phyloP scores from a whole-genome alignment of 768 basidiomycete genomes.

The Macrolepiota albuminosa region DNA sequence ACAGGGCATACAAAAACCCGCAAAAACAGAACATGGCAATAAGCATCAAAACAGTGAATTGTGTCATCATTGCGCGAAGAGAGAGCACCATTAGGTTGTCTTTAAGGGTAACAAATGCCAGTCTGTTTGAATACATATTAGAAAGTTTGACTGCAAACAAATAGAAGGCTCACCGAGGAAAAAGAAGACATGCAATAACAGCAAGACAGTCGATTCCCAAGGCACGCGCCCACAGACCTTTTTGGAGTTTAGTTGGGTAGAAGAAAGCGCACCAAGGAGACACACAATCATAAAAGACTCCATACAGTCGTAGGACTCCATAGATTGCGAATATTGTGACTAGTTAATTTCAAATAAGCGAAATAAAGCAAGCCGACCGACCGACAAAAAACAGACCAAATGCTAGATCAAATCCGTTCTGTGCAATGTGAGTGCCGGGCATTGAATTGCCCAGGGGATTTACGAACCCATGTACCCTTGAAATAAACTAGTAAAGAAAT shows the following conservation, averaged over 20 bases:
- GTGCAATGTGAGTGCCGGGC: neutral
- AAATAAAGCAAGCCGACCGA: neutral
- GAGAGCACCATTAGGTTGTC: constrained; percentile 78
- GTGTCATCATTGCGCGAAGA: constrained; percentile 87
- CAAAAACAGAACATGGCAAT: constrained; percentile 89
- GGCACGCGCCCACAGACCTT: constrained; percentile 62
- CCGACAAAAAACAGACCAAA: constrained; percentile 53
- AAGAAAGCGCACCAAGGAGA: neutral
- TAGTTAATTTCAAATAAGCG: constrained; percentile 19
- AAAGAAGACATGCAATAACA: constrained; percentile 85
- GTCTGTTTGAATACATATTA: constrained; percentile 32
- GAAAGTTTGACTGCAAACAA: neutral
- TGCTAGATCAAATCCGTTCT: constrained; percentile 93
- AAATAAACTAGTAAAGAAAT: constrained; percentile 56
- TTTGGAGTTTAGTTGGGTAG: neutral
- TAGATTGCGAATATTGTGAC: constrained; percentile 80
- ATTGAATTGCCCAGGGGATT: neutral
- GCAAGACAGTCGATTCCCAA: constrained; percentile 83
- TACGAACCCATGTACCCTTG: constrained; percentile 75
- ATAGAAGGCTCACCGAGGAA: constrained; percentile 57
- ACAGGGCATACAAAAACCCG: constrained; percentile 90
- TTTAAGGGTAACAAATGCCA: constrained; percentile 88
- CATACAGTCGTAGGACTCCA: constrained; percentile 71
- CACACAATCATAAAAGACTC: constrained; percentile 64
- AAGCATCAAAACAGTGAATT: constrained; percentile 80